Base-by-base conservation (phyloP, 1,284 basidiomycete species). In the Papiliotrema flavescens region DNA sequence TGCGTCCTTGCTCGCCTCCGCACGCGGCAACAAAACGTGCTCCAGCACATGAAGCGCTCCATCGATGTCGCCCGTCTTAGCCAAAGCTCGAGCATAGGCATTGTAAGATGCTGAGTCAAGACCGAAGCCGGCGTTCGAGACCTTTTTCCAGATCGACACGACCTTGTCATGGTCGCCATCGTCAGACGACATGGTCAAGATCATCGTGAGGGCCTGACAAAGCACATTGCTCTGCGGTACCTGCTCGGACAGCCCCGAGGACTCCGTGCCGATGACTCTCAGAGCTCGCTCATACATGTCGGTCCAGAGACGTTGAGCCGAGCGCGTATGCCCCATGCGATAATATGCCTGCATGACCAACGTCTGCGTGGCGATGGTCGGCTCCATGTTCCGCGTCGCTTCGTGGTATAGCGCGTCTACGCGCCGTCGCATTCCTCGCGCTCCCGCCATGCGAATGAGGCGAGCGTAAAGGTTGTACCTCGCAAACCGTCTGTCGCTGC, bases 101-200 rank as follows among this genome's bases (percentile, higher is more conserved):
- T 97, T 98, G 88, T 91, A 98, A 75, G 97, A 98, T 64, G 88
- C 85, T 13, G 89, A 82, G 70, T 97, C 91, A 68, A 94, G 92
- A 2, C 81, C 81, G 63, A 95, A 89, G 1, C 90, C 90, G n/a
- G 80, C 74, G 6, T 76, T 61, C 58, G 83, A 81, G 46, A 90
- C 82, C 28, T 78, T 70, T 17, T 79, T 75, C 94, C 95, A 98
- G 0, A 83, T 78, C 13, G 75, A 69, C 19, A 85, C 82, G 39
- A 96, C 82, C 53, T 86, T 82, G 8, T 71, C 60, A 66, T 90
- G 85, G 37, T 77, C 72, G 1, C 86, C 87, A 0, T 82, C 82
- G 1, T 79, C 76, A 2, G 89, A 89, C 37, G 93, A 76, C 2
- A 84, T 82, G 63, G 90, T 85, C 59, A 97, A 84, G 71, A 87